Evolutionary conservation across 352 stramenopile species (phyloP).

Genomic region (Phytophthora kernoviae): DNA sequence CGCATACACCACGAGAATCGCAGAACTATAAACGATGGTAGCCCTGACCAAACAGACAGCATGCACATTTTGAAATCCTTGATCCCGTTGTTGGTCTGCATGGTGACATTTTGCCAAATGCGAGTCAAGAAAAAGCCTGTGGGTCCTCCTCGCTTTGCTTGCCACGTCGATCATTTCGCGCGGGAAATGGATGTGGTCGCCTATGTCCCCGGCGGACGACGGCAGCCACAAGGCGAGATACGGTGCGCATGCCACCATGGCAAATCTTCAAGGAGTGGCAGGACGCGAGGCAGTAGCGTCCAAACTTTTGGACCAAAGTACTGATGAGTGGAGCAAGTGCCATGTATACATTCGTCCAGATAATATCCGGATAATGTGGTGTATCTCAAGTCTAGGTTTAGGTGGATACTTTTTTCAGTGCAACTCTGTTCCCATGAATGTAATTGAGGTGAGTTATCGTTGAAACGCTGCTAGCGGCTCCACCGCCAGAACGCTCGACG

Average conservation of each 20-base stretch:
- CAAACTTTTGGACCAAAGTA: neutral
- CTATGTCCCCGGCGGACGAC: constrained; percentile 18
- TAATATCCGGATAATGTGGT: neutral
- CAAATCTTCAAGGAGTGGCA: constrained; percentile 29
- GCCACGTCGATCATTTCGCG: neutral
- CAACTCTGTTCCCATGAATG: too few species aligned
- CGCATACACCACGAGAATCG: too few species aligned
- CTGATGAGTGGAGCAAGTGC: constrained; percentile 1
- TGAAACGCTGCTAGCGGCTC: too few species aligned
- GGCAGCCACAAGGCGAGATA: constrained; percentile 8
- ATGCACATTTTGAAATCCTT: too few species aligned
- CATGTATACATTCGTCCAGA: too few species aligned
- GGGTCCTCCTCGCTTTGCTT: neutral
- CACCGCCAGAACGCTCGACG: too few species aligned
- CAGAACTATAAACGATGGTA: too few species aligned
- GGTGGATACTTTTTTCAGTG: too few species aligned
- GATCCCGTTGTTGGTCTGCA: too few species aligned
- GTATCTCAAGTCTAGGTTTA: too few species aligned
- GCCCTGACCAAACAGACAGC: neutral
- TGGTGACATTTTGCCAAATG: neutral
- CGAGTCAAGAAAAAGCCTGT: neutral
- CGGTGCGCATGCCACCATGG: neutral
- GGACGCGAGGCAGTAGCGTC: neutral
- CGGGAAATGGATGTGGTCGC: neutral
- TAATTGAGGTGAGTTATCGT: too few species aligned